Percentiles rank a stretch among this genome's conserved stretches.
phyloP scores from a whole-genome alignment of 2,329 filamentous ascomycete species.

The Trichoderma gracile region DNA sequence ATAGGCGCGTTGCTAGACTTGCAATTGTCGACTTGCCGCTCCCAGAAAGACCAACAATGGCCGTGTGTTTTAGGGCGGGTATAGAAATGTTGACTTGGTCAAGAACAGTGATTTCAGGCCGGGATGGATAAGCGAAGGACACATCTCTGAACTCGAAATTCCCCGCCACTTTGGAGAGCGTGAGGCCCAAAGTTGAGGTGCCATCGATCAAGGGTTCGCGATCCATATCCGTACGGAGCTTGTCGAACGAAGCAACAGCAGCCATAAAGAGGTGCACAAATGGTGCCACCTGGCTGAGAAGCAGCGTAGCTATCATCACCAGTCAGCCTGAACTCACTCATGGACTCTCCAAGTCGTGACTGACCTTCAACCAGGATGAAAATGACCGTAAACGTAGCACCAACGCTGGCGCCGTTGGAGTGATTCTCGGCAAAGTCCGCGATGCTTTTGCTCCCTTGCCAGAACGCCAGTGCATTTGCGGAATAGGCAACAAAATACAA shows the following conservation, averaged over 20 bases:
- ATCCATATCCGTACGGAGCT: conserved; percentile 57
- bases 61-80: conserved; percentile 61
- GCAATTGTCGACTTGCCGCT: conserved; percentile 70
- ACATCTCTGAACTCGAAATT: conserved; percentile 38
- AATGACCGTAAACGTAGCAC: conserved; percentile 56
- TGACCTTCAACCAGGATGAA: conserved; percentile 54
- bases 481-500: conserved; percentile 67
- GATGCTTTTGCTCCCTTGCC: conserved; percentile 57
- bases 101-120: conserved; percentile 57
- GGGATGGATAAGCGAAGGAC: conserved; percentile 42
- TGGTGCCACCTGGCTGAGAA: conserved; percentile 60
- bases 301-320: conserved; percentile 48
- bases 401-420: conserved; percentile 43
- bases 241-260: conserved; percentile 55
- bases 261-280: conserved; percentile 58
- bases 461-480: conserved; percentile 65
- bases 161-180: conserved; percentile 37
- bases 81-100: conserved; percentile 52
- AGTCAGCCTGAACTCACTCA: conserved; percentile 11
- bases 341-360: conserved; percentile 11
- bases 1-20: conserved; percentile 67
- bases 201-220: conserved; percentile 45
- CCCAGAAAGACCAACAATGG: conserved; percentile 69
- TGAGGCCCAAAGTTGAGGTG: conserved; percentile 38
- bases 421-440: conserved; percentile 34